phyloP scores from a whole-genome alignment of 164 flowering plant genomes.

The Euptelea pleiosperma region DNA sequence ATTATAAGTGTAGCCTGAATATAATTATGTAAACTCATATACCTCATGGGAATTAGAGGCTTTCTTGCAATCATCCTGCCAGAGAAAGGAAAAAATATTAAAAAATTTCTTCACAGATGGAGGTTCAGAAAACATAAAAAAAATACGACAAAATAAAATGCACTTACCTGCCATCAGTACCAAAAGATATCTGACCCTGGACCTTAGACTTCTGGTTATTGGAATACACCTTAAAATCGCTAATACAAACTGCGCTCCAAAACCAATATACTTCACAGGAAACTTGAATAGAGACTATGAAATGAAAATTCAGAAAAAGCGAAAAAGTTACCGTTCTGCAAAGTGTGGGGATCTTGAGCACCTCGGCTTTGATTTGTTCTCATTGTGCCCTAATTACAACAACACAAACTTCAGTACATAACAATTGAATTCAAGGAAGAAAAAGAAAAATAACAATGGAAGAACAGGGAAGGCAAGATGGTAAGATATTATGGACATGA shows the following conservation, averaged over 20 bases:
- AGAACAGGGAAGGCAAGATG: background rate
- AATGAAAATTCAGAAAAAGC: background rate
- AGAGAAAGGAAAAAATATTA: slow-evolving; percentile 2
- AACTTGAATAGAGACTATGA: background rate
- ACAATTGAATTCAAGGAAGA: background rate
- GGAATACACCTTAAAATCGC: slow-evolving; percentile 22
- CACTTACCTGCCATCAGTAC: slow-evolving; percentile 27
- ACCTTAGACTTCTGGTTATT: slow-evolving; percentile 19
- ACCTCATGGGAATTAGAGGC: slow-evolving; percentile 32
- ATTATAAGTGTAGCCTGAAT: background rate
- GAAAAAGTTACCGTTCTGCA: slow-evolving; percentile 28
- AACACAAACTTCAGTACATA: background rate
- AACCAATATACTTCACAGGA: background rate
- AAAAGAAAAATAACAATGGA: background rate
- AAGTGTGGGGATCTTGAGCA: slow-evolving; percentile 6
- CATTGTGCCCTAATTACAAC: slow-evolving; percentile 29
- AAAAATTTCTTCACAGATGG: background rate
- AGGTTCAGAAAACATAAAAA: slow-evolving; percentile 6
- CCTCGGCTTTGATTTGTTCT: slow-evolving; percentile 21
- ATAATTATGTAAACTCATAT: background rate
- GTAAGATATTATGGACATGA: background rate
- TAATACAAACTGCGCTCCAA: slow-evolving; percentile 11
- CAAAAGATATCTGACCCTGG: slow-evolving; percentile 14
- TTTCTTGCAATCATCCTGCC: slow-evolving; percentile 25
- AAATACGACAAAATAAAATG: background rate